phyloP scores from a whole-genome alignment of 805 yeast genomes.

The Wickerhamomyces chambardii region DNA sequence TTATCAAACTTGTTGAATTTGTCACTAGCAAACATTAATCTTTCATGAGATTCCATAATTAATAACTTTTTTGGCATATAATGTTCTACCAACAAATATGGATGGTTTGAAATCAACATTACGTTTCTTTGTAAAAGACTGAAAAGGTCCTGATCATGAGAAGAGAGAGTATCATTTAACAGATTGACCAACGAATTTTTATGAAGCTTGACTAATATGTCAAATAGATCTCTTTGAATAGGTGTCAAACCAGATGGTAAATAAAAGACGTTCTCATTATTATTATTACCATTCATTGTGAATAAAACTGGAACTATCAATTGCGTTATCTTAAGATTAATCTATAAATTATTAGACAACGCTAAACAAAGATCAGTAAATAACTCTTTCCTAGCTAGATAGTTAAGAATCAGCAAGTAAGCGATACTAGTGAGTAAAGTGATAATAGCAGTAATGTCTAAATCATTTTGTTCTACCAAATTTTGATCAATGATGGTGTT shows the following conservation, averaged over 20 bases:
- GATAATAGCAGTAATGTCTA: no score
- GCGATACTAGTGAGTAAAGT: no score
- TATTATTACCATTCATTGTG: neutral
- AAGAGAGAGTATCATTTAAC: conserved; percentile 2
- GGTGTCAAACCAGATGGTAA: conserved; percentile 35
- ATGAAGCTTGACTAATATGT: conserved; percentile 34
- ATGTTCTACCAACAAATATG: conserved; percentile 67
- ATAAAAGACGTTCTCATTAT: conserved; percentile 6
- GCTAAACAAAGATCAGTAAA: no score
- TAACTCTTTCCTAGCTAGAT: no score
- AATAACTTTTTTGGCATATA: conserved; percentile 65
- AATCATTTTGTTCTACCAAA: no score
- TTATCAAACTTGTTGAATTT: conserved; percentile 49
- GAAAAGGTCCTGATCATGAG: conserved; percentile 23
- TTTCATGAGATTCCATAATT: conserved; percentile 54
- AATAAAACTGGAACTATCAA: conserved; percentile 5
- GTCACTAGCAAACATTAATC: conserved; percentile 44
- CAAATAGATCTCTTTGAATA: conserved; percentile 34
- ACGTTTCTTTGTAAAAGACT: conserved; percentile 36
- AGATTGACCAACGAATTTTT: conserved; percentile 19
- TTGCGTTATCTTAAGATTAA: neutral
- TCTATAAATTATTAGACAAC: no score
- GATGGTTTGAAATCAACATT: conserved; percentile 49
- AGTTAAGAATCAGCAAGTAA: no score
- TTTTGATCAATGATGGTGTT: no score